Percentiles rank a stretch among this genome's conserved stretches.
phyloP scores from a whole-genome alignment of 345 rosid genomes.

The Diplotaxis tenuifolia region DNA sequence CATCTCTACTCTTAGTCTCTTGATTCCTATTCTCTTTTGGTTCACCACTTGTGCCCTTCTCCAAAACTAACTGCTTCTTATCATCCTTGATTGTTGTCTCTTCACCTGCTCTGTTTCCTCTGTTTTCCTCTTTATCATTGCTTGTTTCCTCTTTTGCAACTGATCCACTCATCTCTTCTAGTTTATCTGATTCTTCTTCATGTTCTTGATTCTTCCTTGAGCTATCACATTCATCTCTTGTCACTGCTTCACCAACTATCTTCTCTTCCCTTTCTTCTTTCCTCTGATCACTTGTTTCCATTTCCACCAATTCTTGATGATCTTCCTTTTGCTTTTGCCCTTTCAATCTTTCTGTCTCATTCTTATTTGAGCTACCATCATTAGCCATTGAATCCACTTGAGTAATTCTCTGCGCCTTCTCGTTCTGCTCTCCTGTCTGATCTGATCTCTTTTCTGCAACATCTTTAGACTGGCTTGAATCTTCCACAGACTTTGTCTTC shows the following conservation, averaged over 20 bases:
- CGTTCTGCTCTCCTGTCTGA: not conserved
- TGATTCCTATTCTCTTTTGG: constrained; percentile 3
- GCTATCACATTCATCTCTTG: not conserved
- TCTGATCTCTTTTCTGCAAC: not conserved
- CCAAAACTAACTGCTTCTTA: not conserved
- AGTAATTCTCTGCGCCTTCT: not conserved
- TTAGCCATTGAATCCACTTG: constrained; percentile 3
- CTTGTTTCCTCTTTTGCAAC: constrained; percentile 8
- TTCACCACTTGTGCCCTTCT: not conserved
- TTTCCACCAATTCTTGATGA: constrained; percentile 5
- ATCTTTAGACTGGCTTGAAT: constrained; percentile 6
- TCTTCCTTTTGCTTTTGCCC: not conserved
- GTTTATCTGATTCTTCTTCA: not conserved
- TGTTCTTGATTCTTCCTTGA: not conserved
- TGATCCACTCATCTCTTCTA: not conserved
- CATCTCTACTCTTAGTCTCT: not conserved
- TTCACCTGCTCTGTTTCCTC: constrained; percentile 8
- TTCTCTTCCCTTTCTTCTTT: not conserved
- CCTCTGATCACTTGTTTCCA: not conserved
- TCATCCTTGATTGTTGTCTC: constrained; percentile 2
- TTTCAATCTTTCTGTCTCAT: not conserved
- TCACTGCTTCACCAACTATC: not conserved
- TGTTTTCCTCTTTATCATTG: not conserved
- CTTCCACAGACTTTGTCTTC: not conserved
- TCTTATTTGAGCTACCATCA: not conserved